phyloP scores from a whole-genome alignment of 495 filamentous ascomycete genomes.

The Umbilicaria muhlenbergii region DNA sequence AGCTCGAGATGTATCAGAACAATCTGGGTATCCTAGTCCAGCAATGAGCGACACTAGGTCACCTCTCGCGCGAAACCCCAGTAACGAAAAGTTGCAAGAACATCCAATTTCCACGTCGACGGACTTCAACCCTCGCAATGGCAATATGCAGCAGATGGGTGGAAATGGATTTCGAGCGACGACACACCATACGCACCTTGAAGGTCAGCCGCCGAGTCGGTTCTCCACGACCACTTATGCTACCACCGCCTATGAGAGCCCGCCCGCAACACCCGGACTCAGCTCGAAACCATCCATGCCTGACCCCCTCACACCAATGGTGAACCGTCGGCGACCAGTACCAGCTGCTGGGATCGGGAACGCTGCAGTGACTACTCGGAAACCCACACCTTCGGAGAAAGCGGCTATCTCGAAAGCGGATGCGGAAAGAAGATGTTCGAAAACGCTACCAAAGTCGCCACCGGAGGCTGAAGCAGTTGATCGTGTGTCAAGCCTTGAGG shows the following conservation, averaged over 20 bases:
- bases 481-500: constrained; percentile 51
- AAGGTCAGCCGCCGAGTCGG: constrained; percentile 42
- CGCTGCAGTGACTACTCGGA: constrained; percentile 8
- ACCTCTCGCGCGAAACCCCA: constrained; percentile 12
- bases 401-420: constrained; percentile 4
- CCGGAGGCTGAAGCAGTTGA: constrained; percentile 40
- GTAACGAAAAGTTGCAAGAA: constrained; percentile 9
- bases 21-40: too few relatives aligned
- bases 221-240: constrained; percentile 63
- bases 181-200: constrained; percentile 16
- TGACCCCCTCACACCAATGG: constrained; percentile 22
- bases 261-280: constrained; percentile 24
- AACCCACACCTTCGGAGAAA: constrained; percentile 15
- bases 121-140: too few relatives aligned
- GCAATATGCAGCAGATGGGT: too few relatives aligned
- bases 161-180: constrained; percentile 6
- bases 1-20: too few relatives aligned
- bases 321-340: constrained; percentile 32
- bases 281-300: constrained; percentile 21
- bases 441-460: constrained; percentile 41
- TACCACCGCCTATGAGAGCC: constrained; percentile 30
- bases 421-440: constrained; percentile 17
- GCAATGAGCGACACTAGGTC: constrained; percentile 6
- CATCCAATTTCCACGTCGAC: neutral
- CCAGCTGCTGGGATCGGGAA: constrained; percentile 15